Percentiles rank a stretch among this genome's conserved stretches.
Evolutionary conservation across 371 early-diverging fungal genomes (phyloP).

Genomic region (Umbelopsis sp.): DNA sequence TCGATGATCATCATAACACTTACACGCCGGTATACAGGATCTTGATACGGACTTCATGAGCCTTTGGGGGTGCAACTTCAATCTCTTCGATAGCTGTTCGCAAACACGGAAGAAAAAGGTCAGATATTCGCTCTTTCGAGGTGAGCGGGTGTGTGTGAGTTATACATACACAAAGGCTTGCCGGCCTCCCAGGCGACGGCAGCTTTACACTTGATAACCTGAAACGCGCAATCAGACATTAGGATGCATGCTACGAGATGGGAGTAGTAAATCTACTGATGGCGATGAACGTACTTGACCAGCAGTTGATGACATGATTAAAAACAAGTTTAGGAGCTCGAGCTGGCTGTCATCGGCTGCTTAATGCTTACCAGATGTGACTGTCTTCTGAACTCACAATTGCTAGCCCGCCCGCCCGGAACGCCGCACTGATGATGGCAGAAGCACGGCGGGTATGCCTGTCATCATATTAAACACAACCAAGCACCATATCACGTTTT

Average conservation of each 20-base stretch:
- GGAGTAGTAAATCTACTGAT: not conserved
- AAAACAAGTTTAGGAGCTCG: not conserved
- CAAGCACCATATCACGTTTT: too few relatives aligned
- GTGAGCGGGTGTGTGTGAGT: not conserved
- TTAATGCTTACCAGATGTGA: not conserved
- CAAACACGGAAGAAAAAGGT: not conserved
- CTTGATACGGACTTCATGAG: conserved; percentile 95
- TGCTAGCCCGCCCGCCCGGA: too few relatives aligned
- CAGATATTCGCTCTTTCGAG: not conserved
- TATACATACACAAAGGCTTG: conserved; percentile 83
- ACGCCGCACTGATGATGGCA: too few relatives aligned
- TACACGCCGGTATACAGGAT: conserved; percentile 88
- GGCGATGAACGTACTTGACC: conserved; percentile 4
- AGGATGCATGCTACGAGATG: not conserved
- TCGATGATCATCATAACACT: conserved; percentile 22
- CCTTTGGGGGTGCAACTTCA: conserved; percentile 92
- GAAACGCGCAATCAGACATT: not conserved
- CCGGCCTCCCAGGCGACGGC: conserved; percentile 95
- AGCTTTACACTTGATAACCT: conserved; percentile 91
- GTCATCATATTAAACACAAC: too few relatives aligned
- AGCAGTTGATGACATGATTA: conserved; percentile 14
- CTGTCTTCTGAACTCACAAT: not conserved
- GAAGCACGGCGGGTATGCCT: too few relatives aligned
- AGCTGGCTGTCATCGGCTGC: not conserved
- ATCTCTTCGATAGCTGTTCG: conserved; percentile 82